These are phyloP conservation scores for Pseudogymnoascus sp. DNA, from an alignment of 2,329 filamentous ascomycete species.

Conservation along the genomic window DNA sequence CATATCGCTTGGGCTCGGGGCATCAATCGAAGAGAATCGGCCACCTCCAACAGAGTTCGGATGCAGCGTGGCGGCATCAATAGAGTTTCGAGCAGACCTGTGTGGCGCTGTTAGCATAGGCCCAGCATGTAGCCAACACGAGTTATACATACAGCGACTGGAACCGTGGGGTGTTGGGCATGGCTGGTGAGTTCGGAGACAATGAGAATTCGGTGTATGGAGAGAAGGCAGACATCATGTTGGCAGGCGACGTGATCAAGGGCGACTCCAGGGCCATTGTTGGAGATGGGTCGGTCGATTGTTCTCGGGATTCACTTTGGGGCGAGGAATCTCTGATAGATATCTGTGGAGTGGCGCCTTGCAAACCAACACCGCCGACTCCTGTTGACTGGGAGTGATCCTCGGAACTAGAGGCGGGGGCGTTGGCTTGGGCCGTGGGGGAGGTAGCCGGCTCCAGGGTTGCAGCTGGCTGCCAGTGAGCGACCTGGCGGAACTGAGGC, in stretches of 20 bases:
- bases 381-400: not conserved
- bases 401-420: slow-evolving; percentile 1
- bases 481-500: slow-evolving; percentile 5
- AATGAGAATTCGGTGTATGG: slow-evolving; percentile 47
- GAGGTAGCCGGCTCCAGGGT: not conserved
- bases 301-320: not conserved
- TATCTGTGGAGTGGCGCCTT: slow-evolving; percentile 1
- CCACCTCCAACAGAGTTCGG: slow-evolving; percentile 37
- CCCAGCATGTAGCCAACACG: not conserved
- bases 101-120: not conserved
- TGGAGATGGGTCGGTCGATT: not conserved
- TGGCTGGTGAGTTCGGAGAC: slow-evolving; percentile 43
- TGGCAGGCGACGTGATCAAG: slow-evolving; percentile 53
- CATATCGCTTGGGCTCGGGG: slow-evolving; percentile 56
- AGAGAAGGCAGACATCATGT: slow-evolving; percentile 46
- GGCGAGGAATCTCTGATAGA: slow-evolving; percentile 6
- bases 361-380: slow-evolving; percentile 5
- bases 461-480: not conserved
- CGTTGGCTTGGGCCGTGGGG: slow-evolving; percentile 2
- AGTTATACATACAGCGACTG: slow-evolving; percentile 41
- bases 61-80: slow-evolving; percentile 42
- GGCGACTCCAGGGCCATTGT: slow-evolving; percentile 55
- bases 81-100: slow-evolving; percentile 34
- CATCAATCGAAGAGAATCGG: slow-evolving; percentile 22
- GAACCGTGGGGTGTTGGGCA: slow-evolving; percentile 37